Base-by-base conservation (phyloP, 2,329 filamentous ascomycete species). In the Fusarium ramigenum region DNA sequence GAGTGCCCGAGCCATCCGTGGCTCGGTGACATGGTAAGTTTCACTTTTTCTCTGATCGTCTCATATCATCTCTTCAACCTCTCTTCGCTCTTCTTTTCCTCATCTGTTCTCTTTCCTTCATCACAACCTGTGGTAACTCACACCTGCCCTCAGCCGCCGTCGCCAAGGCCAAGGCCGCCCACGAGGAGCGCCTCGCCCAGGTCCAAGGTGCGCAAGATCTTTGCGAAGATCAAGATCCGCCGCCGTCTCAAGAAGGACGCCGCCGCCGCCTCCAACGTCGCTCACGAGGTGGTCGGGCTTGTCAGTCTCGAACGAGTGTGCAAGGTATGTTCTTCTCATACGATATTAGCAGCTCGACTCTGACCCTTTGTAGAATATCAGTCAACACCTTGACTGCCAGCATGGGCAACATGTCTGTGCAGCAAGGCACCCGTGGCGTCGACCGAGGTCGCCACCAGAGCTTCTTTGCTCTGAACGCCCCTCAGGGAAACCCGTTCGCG, bases 381-480 rank as follows among this genome's bases (percentile, higher is more conserved):
- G 1, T 19, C 18, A 39, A 12, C 37, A 11, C 37, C 19, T 21
- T 39, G 3, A 12, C 37, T 39, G 19, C 37, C 37, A 39, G 37
- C 16, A 56, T 81, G 19, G 44, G 19, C 65, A 78, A 21, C 2
- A 60, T 80, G 21, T 58, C 71, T 1, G 10, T 80, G 0, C 25
- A 52, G 12, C 28, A 32, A 21, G 23, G 6, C 7, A 15, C 34
- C 1, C 23, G 23, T 2, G 19, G 15, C 7, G 10, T 9, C 2
- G 50, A 21, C 5, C 19, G 23, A 8, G 23, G 34, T 6, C 19
- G 23, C 1, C 15, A 37, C 15, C 50, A 39, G 23, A 12, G 5
- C 0, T 39, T 82, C 37, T 74, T 80, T 1, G 81, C 54, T 32
- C 79, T 39, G 79, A 82, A 25, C 70, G 75, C 78, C 36, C 66